Evolutionary conservation across 2,329 filamentous ascomycete genomes (phyloP), one percentile per base, ranked within the genome.

Genomic region (Diaporthe vaccinii): DNA sequence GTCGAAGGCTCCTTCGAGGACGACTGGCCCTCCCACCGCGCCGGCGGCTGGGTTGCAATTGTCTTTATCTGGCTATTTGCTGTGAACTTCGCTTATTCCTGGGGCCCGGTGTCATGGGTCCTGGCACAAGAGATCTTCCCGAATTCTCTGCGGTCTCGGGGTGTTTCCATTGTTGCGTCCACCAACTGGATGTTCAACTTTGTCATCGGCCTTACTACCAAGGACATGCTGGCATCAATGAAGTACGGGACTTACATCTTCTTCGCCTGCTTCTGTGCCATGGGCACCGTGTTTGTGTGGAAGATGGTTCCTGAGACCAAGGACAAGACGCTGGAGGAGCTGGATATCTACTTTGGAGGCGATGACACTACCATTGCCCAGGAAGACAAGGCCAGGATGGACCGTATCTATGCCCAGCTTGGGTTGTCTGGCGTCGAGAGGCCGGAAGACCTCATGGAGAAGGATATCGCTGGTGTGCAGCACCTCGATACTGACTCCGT

Each of bases 241-340:
- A 78, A 75, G 6, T 76, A 76, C 44, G 75, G 75, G 8, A 78
- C 81, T 74, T 87, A 86, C 69, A 83, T 87, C 69, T 82, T 87
- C 70, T 87, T 86, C 72, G 85, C 84, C 5, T 81, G 81, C 65
- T 80, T 86, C 71, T 86, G 85, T 72, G 80, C 76, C 78, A 68
- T 72, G 44, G 75, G 75, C 10, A 74, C 73, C 4, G 6, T 53
- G 0, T 85, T 85, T 68, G 81, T 85, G 36, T 84, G 81, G 78
- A 79, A 78, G 49, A 83, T 82, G 61, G 82, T 82, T 22, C 84
- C 84, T 12, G 77, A 78, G 71, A 78, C 77, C 5, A 78, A 78
- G 59, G 76, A 76, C 49, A 78, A 78, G 73, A 78, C 76, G 12
- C 75, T 78, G 4, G 77, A 78, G 71, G 77, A 77, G 46, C 71